Base-by-base conservation (phyloP, 768 basidiomycete species). In the Epithele typhae region DNA sequence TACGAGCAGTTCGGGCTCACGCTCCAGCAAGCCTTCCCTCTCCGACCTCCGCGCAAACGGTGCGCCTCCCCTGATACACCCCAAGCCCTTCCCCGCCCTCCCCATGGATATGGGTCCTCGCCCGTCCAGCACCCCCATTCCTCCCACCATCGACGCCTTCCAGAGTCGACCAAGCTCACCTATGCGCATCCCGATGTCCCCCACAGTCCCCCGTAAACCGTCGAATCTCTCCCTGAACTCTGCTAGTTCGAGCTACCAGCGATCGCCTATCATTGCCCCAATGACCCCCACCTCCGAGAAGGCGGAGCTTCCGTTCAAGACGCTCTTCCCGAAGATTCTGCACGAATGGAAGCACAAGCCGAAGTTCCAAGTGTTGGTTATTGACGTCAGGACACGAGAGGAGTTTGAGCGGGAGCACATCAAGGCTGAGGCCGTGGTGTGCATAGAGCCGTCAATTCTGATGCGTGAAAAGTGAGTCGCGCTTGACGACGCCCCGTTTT, bases 371-470 rank as follows among this genome's bases (percentile, higher is more conserved):
- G 78, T 91, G 3, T 72, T 97, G 1, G 56, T 96, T 12, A 74
- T 97, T 17, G 94, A 96, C 62, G 79, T 93, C 17, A 76, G 94
- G n/a, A 73, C 78, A 15, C 75, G 90, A 24, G 81, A 76, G 9
- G 86, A 87, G 39, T 94, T 87, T 57, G 81, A 91, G 51, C 66
- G 59, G 15, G 89, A 84, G 44, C 82, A 85, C 49, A 85, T 96
- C 48, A 77, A 73, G 45, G 75, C 70, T 3, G 71, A 79, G 51
- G 77, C 84, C 6, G 74, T 87, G 2, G 82, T 92, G 1, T 94
- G 92, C 65, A 73, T 96, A 18, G 93, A 97, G 64, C 92, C 93
- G 5, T 75, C 75, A 1, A 79, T 95, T 4, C 72, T 92, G 18
- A 57, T 73, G 46, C 76, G 90, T 37, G 68, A 79, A 51, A 79